Conservation (phyloP, 441 rosid species). For the Manihot esculenta region DNA sequence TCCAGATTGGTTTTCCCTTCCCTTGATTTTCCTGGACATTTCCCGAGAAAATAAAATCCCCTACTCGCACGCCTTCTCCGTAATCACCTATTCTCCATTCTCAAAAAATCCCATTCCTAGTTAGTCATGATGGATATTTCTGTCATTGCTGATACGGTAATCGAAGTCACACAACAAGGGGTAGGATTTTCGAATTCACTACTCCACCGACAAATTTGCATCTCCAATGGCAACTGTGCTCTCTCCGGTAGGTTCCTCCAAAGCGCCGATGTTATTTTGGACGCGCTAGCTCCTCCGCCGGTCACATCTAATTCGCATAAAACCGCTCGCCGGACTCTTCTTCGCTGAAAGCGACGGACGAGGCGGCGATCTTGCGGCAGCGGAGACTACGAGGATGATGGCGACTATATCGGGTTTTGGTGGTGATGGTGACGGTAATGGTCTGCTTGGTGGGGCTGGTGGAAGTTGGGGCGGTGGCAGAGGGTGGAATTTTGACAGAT, state of each 20-base stretch:
- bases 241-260: slow-evolving; percentile 33
- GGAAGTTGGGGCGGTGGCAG: slow-evolving; percentile 49
- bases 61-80: not conserved
- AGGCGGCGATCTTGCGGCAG: slow-evolving; percentile 42
- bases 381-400: slow-evolving; percentile 47
- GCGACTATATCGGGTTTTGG: slow-evolving; percentile 41
- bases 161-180: slow-evolving; percentile 45
- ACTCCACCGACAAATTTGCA: slow-evolving; percentile 33
- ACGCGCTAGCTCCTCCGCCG: slow-evolving; percentile 56
- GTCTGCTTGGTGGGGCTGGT: slow-evolving; percentile 52
- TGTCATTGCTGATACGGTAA: slow-evolving; percentile 44
- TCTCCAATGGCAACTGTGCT: slow-evolving; percentile 19
- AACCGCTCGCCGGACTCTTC: slow-evolving; percentile 46
- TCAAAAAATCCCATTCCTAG: not conserved
- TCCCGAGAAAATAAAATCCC: slow-evolving; percentile 32
- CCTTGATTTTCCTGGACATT: slow-evolving; percentile 16
- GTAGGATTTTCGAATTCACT: slow-evolving; percentile 50
- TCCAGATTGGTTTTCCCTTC: not conserved
- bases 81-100: not conserved
- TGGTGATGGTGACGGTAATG: slow-evolving; percentile 49
- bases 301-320: slow-evolving; percentile 42
- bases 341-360: slow-evolving; percentile 52
- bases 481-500: slow-evolving; percentile 62
- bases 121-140: slow-evolving; percentile 44
- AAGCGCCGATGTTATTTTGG: slow-evolving; percentile 37